A percentile compares a stretch with the other conserved stretches of the same genome.
Evolutionary conservation across 2,329 filamentous ascomycete genomes (phyloP).

Genomic region (Tolypocladium pustulatum): DNA sequence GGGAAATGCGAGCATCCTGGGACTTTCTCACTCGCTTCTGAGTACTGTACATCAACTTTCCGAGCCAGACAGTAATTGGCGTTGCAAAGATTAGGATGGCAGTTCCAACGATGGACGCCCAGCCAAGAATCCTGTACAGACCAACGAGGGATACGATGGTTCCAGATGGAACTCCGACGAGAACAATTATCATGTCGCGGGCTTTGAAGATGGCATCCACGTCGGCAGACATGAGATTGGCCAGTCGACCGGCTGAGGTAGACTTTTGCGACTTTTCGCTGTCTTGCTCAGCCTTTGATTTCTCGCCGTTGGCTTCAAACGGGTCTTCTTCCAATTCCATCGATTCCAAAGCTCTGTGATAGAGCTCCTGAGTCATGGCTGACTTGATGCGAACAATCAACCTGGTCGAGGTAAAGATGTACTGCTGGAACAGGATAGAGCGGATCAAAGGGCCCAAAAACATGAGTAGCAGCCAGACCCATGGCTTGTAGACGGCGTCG

Average conservation of each 20-base stretch:
- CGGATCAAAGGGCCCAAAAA: slow-evolving; percentile 37
- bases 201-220: slow-evolving; percentile 43
- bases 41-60: slow-evolving; percentile 36
- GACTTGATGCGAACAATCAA: slow-evolving; percentile 45
- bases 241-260: slow-evolving; percentile 38
- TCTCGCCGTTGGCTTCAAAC: slow-evolving; percentile 21
- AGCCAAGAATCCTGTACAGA: slow-evolving; percentile 44
- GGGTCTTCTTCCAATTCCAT: slow-evolving; percentile 48
- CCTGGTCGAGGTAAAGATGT: slow-evolving; percentile 47
- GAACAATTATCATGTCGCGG: slow-evolving; percentile 38
- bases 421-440: slow-evolving; percentile 43
- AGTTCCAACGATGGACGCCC: slow-evolving; percentile 43
- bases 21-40: slow-evolving; percentile 43
- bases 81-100: slow-evolving; percentile 33
- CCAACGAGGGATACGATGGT: slow-evolving; percentile 37
- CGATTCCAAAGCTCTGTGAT: slow-evolving; percentile 42
- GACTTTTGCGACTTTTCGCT: slow-evolving; percentile 19
- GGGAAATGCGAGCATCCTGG: slow-evolving; percentile 45
- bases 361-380: slow-evolving; percentile 47
- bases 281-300: slow-evolving; percentile 12
- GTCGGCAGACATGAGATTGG: slow-evolving; percentile 49
- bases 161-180: slow-evolving; percentile 34
- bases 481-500: slow-evolving; percentile 34
- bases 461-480: slow-evolving; percentile 42
- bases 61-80: slow-evolving; percentile 39